A percentile compares a stretch with the other conserved stretches of the same genome.
phyloP scores from a whole-genome alignment of 495 filamentous ascomycete species.

The Penicillium pancosmium region DNA sequence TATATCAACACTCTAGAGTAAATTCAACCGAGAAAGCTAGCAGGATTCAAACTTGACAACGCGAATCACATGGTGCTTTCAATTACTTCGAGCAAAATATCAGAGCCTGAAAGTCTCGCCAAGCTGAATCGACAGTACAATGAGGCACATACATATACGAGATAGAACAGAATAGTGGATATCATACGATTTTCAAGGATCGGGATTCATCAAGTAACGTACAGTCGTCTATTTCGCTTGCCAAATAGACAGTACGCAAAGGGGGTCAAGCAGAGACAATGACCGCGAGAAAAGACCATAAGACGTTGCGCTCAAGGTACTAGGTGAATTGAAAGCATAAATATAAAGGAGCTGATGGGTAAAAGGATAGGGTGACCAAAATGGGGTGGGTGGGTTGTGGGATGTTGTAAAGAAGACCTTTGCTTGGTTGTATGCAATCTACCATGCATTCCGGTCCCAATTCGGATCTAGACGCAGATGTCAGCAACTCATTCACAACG shows the following conservation, averaged over 20 bases:
- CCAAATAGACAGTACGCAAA: constrained; percentile 14
- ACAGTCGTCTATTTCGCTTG: constrained; percentile 17
- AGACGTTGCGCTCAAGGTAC: constrained; percentile 25
- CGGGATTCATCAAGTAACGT: constrained; percentile 17
- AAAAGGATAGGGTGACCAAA: not conserved
- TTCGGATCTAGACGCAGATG: constrained; percentile 31
- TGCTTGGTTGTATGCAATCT: constrained; percentile 20
- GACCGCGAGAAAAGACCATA: constrained; percentile 6
- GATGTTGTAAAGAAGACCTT: not conserved
- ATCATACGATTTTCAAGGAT: constrained; percentile 16
- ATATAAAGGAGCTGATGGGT: constrained; percentile 5
- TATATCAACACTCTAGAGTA: not conserved
- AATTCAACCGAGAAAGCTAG: not conserved
- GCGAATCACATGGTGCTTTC: not conserved
- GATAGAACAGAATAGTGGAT: constrained; percentile 10
- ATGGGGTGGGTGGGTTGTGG: not conserved
- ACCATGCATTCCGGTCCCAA: constrained; percentile 45
- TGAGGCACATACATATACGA: not conserved
- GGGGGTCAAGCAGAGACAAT: constrained; percentile 6
- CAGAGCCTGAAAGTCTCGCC: not conserved
- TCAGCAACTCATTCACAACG: not conserved
- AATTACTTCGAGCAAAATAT: not conserved
- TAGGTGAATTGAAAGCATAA: constrained; percentile 13
- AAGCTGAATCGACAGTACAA: not conserved
- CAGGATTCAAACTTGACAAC: not conserved